A percentile compares a stretch with the other conserved stretches of the same genome.
phyloP scores from a whole-genome alignment of 2,329 filamentous ascomycete species.

The Cercospora sesami region DNA sequence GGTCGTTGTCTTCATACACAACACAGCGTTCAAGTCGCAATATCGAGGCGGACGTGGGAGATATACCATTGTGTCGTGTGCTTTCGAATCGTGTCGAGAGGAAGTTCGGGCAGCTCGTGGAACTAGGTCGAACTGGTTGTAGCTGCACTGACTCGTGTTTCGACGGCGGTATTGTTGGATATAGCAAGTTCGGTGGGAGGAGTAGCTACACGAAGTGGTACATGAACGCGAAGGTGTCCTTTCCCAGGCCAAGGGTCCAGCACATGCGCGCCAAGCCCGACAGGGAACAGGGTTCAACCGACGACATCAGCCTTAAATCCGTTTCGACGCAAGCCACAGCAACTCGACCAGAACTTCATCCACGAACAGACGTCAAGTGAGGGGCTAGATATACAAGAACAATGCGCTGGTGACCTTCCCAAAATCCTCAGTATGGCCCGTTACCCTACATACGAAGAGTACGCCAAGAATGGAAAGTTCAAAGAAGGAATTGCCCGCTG shows the following conservation, averaged over 20 bases:
- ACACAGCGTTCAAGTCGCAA: not conserved
- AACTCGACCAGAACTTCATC: not conserved
- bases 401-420: not conserved
- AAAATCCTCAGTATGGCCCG: slow-evolving; percentile 33
- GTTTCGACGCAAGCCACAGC: not conserved
- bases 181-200: not conserved
- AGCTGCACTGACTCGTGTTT: not conserved
- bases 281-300: slow-evolving; percentile 6
- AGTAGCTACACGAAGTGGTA: not conserved
- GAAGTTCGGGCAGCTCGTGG: not conserved
- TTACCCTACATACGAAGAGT: slow-evolving; percentile 39
- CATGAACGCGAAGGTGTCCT: slow-evolving; percentile 13
- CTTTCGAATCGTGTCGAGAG: not conserved
- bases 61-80: slow-evolving; percentile 15
- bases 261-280: slow-evolving; percentile 8
- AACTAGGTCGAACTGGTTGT: not conserved
- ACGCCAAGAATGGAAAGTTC: slow-evolving; percentile 32
- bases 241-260: slow-evolving; percentile 2
- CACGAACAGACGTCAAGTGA: not conserved
- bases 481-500: slow-evolving; percentile 38
- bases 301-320: slow-evolving; percentile 2
- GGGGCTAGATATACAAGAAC: not conserved
- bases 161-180: not conserved
- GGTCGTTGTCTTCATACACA: not conserved
- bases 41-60: not conserved